A percentile compares a stretch with the other conserved stretches of the same genome.
phyloP scores from a whole-genome alignment of 306 rosid genomes.

The Cucurbita argyrosperma region DNA sequence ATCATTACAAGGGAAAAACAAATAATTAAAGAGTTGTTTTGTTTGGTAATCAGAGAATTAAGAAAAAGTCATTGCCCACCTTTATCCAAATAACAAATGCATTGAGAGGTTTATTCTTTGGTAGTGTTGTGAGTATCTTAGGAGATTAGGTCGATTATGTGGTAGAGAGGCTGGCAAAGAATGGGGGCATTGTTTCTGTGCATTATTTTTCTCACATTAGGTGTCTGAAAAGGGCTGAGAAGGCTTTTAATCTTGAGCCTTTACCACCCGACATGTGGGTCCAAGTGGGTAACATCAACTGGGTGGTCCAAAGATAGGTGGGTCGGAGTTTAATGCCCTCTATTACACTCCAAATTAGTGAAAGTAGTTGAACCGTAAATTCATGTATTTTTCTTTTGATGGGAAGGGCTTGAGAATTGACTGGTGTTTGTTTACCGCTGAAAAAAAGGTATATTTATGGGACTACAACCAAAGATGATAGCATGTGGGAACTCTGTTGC shows the following conservation, averaged over 20 bases:
- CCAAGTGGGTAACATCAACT: conserved; percentile 14
- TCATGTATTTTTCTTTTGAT: neutral
- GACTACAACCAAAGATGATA: conserved; percentile 89
- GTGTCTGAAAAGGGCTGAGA: conserved; percentile 4
- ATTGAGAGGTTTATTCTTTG: neutral
- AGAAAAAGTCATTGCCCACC: neutral
- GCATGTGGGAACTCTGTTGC: conserved; percentile 98
- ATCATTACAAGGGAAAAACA: neutral
- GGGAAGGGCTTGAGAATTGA: neutral
- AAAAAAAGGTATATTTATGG: conserved; percentile 76
- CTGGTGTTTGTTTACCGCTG: neutral
- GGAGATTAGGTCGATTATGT: conserved; percentile 5
- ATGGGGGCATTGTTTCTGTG: neutral
- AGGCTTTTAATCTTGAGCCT: conserved; percentile 18
- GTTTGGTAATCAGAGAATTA: neutral
- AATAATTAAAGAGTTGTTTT: neutral
- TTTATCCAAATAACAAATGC: neutral
- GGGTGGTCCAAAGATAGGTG: conserved; percentile 29
- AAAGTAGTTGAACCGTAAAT: neutral
- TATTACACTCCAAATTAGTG: neutral
- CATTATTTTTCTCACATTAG: neutral
- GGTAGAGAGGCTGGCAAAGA: neutral
- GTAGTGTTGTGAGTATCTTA: neutral
- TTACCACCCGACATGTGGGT: conserved; percentile 55
- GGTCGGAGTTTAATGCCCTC: conserved; percentile 12